Evolutionary conservation across 75 land plant genomes (phyloP), one percentile per base, ranked within the genome.

Genomic region (Picea sitchensis): DNA sequence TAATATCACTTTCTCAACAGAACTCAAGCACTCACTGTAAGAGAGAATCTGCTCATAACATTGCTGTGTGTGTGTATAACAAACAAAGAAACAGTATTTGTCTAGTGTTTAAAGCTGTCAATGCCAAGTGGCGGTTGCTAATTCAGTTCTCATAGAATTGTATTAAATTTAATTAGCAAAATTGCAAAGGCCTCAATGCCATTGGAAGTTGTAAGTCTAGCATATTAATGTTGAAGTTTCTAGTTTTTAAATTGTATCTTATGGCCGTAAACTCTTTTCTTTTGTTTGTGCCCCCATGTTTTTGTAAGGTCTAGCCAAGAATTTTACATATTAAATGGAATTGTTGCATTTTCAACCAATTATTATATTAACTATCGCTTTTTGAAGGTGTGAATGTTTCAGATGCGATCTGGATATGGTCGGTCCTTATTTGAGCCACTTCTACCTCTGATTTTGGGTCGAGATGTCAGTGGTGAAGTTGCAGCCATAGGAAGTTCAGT

Each of bases 321-420:
- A 36, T 69, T 41, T 17, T 26, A 26, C 32, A n/a, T 13, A 20
- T 38, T 1, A 17, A 20, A 20, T n/a, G 51, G n/a, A 38, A 20
- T 31, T 71, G 41, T 71, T 36, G 41, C 54, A 71, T 71, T 71
- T 20, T 44, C 23, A 36, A 20, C n/a, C 9, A 1, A 71, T 71
- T 71, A 51, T 41, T 51, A 51, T 51, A 51, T 51, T 51, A 51
- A 51, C 54, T 51, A 9, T 51, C 54, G 8, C 54, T 51, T 51
- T 51, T 51, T 64, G 21, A n/a, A 64, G 34, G 32, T 76, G 58
- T 58, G 61, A 76, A 76, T 76, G 69, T 69, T 83, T 72, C 92
- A 96, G 98, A 90, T 96, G 93, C 82, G 99, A 76, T 86, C 87
- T 69, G 99, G 99, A 18, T 96, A 96, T 87, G 99, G 99, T 18